phyloP scores from a whole-genome alignment of 345 rosid species.

The Eucalyptus polyanthemos region DNA sequence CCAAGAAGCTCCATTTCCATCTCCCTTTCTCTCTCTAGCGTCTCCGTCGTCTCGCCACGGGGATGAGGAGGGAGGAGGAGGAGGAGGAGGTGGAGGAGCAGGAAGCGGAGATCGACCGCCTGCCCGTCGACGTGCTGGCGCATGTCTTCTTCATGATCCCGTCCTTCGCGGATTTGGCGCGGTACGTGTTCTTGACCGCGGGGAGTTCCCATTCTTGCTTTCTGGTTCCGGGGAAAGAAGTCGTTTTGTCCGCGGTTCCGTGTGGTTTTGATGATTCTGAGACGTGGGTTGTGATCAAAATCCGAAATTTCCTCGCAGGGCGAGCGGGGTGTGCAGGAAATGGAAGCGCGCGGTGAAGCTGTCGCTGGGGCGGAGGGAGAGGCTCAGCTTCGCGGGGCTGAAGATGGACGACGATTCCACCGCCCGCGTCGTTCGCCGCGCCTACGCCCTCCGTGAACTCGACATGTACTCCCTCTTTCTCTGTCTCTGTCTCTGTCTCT shows the following conservation, averaged over 20 bases:
- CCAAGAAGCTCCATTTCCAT: background rate
- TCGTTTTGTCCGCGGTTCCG: background rate
- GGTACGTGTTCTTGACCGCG: conserved; percentile 14
- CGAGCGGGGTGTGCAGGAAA: conserved; percentile 72
- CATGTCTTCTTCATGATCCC: conserved; percentile 40
- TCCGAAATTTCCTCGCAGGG: conserved; percentile 20
- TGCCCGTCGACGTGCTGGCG: conserved; percentile 70
- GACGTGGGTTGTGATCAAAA: background rate
- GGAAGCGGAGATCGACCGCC: conserved; percentile 61
- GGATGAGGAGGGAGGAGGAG: background rate
- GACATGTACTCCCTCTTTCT: conserved; percentile 46
- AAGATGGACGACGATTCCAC: conserved; percentile 83
- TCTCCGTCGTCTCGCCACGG: background rate
- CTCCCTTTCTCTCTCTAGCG: background rate
- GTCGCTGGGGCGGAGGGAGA: conserved; percentile 52
- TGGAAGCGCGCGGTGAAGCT: conserved; percentile 86
- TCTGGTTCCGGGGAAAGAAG: background rate
- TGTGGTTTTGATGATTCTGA: background rate
- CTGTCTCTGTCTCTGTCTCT: background rate
- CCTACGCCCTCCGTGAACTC: conserved; percentile 76
- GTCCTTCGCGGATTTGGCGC: conserved; percentile 86
- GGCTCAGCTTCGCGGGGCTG: conserved; percentile 68
- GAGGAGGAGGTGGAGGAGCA: conserved; percentile 30
- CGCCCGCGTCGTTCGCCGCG: conserved; percentile 55
- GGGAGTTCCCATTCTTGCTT: background rate